Evolutionary conservation across 768 basidiomycete species (phyloP).

Genomic region (Trametes coccinea): DNA sequence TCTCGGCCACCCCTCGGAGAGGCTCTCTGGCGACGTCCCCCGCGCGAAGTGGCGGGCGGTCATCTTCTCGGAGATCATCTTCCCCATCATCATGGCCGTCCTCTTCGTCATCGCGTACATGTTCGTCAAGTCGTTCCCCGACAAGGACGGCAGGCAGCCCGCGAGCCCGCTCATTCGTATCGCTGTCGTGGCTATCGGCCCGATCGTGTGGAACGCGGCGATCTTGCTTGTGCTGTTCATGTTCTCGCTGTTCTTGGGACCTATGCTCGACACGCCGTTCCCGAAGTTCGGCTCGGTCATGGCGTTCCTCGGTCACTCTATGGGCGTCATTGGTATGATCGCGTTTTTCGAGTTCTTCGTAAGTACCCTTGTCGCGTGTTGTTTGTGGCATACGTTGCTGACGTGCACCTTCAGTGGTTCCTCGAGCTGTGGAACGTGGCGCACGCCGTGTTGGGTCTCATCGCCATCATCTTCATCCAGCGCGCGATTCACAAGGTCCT

Average conservation of each 20-base stretch:
- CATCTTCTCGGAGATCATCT: conserved; percentile 82
- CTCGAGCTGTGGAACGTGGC: conserved; percentile 89
- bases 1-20: conserved; percentile 95
- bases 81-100: conserved; percentile 82
- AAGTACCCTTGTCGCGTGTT: neutral
- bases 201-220: conserved; percentile 94
- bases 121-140: conserved; percentile 89
- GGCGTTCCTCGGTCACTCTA: conserved; percentile 84
- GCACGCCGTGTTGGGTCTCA: conserved; percentile 91
- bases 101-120: conserved; percentile 88
- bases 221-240: conserved; percentile 87
- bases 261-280: conserved; percentile 80
- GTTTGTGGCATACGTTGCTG: neutral
- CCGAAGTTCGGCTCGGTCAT: conserved; percentile 91
- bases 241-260: conserved; percentile 88
- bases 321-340: conserved; percentile 83
- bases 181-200: conserved; percentile 89
- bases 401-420: conserved; percentile 70
- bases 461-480: conserved; percentile 89
- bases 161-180: conserved; percentile 91
- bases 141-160: conserved; percentile 56
- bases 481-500: conserved; percentile 91
- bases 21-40: conserved; percentile 92
- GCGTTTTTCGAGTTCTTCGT: conserved; percentile 97
- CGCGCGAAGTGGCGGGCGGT: conserved; percentile 92